Evolutionary conservation across 768 basidiomycete species (phyloP).

Genomic region (Cyclocybe aegerita): DNA sequence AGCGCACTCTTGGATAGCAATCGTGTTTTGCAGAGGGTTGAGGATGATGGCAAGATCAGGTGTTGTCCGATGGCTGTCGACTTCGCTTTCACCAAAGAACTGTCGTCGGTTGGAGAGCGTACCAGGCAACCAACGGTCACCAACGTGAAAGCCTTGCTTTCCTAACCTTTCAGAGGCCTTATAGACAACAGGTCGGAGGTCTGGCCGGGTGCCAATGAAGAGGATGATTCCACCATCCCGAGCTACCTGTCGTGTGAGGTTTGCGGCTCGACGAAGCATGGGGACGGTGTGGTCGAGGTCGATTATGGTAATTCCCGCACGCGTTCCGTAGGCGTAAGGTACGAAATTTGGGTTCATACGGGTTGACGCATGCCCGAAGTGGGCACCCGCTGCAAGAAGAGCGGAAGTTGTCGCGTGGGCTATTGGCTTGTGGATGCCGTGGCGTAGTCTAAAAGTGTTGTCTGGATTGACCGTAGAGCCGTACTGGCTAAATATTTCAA

Average conservation of each 20-base stretch:
- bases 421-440: slow-evolving; percentile 65
- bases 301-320: slow-evolving; percentile 88
- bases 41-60: slow-evolving; percentile 93
- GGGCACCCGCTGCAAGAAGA: slow-evolving; percentile 89
- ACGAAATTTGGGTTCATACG: slow-evolving; percentile 89
- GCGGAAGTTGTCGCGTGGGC: slow-evolving; percentile 80
- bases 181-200: slow-evolving; percentile 71
- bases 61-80: slow-evolving; percentile 51
- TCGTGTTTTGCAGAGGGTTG: slow-evolving; percentile 83
- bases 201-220: slow-evolving; percentile 86
- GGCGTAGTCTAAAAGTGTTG: slow-evolving; percentile 72
- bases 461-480: slow-evolving; percentile 76
- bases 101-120: slow-evolving; percentile 85
- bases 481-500: slow-evolving; percentile 60
- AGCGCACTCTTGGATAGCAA: slow-evolving; percentile 90
- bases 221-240: slow-evolving; percentile 81
- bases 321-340: slow-evolving; percentile 90
- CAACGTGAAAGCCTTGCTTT: slow-evolving; percentile 79
- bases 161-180: slow-evolving; percentile 81
- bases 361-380: slow-evolving; percentile 84
- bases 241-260: slow-evolving; percentile 81
- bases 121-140: slow-evolving; percentile 93
- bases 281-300: slow-evolving; percentile 94
- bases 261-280: slow-evolving; percentile 86
- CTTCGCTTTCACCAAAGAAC: slow-evolving; percentile 62